Evolutionary conservation across 306 rosid genomes (phyloP).

Genomic region (Abrus precatorius): DNA sequence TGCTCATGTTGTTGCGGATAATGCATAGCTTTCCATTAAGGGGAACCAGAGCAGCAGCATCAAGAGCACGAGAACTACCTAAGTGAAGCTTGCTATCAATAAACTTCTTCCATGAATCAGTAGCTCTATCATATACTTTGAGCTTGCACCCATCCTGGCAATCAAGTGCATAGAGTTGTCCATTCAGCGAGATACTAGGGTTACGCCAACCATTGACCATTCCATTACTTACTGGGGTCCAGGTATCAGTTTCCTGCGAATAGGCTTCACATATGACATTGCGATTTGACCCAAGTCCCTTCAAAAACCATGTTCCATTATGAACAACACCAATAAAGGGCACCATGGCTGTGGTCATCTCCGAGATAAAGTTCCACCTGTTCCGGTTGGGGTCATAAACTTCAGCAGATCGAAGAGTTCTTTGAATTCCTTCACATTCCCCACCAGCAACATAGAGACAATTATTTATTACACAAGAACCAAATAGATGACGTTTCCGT

Average conservation of each 20-base stretch:
- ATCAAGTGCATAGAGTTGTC: constrained; percentile 89
- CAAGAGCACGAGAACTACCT: constrained; percentile 88
- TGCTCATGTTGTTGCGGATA: constrained; percentile 97
- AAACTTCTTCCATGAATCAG: constrained; percentile 92
- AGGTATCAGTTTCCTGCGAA: constrained; percentile 88
- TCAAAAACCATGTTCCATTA: constrained; percentile 87
- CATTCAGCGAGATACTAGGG: constrained; percentile 90
- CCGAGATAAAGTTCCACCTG: constrained; percentile 93
- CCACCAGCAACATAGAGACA: constrained; percentile 99
- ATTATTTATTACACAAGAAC: constrained; percentile 94
- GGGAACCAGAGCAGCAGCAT: constrained; percentile 96
- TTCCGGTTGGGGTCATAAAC: constrained; percentile 89
- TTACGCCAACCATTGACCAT: constrained; percentile 96
- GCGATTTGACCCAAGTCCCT: constrained; percentile 92
- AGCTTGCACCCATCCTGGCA: constrained; percentile 98
- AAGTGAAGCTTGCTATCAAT: constrained; percentile 98
- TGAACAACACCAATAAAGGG: constrained; percentile 98
- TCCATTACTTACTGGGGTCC: constrained; percentile 85
- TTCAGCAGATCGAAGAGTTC: constrained; percentile 98
- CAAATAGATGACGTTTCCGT: constrained; percentile 92
- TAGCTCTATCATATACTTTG: constrained; percentile 75
- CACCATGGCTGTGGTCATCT: constrained; percentile 96
- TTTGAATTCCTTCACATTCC: constrained; percentile 97
- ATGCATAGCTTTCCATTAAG: constrained; percentile 97
- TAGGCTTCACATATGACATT: constrained; percentile 95